A percentile compares a stretch with the other conserved stretches of the same genome.
phyloP scores from a whole-genome alignment of 2,329 filamentous ascomycete genomes.

The Exophiala oligosperma region DNA sequence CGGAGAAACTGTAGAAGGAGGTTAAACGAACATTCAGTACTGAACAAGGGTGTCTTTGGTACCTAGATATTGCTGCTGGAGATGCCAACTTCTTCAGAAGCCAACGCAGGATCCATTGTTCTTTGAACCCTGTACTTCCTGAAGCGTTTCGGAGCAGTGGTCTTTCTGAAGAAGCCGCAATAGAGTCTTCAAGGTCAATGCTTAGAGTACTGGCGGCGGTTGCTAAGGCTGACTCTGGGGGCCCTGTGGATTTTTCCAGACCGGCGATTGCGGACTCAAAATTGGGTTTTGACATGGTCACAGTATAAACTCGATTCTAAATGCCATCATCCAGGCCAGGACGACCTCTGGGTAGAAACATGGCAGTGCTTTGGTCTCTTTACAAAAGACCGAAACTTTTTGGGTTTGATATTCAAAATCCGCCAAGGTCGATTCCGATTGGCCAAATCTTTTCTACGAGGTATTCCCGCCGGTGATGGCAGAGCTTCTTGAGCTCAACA shows the following conservation, averaged over 20 bases:
- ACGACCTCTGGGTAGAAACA: not conserved
- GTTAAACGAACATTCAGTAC: constrained; percentile 15
- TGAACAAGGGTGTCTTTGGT: not conserved
- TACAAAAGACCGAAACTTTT: not conserved
- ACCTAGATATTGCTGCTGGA: constrained; percentile 14
- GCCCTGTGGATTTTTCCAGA: constrained; percentile 45
- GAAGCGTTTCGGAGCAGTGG: not conserved
- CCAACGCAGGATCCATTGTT: constrained; percentile 69
- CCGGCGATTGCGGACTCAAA: constrained; percentile 30
- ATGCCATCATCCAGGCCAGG: constrained; percentile 1
- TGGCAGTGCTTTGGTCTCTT: not conserved
- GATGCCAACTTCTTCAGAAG: constrained; percentile 60
- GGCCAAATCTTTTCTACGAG: constrained; percentile 7
- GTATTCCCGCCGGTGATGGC: not conserved
- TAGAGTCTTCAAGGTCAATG: constrained; percentile 38
- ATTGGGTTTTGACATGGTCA: constrained; percentile 14
- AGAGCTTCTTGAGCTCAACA: constrained; percentile 7
- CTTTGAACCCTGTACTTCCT: constrained; percentile 42
- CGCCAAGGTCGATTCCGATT: constrained; percentile 14
- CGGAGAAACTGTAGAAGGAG: constrained; percentile 7
- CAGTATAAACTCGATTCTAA: not conserved
- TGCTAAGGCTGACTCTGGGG: constrained; percentile 40
- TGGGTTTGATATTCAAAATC: not conserved
- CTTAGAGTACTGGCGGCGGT: constrained; percentile 46
- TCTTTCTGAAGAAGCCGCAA: constrained; percentile 24